A percentile compares a stretch with the other conserved stretches of the same genome.
Conservation (phyloP, 176 grass and related monocot genomes). For the Carex scoparia region DNA sequence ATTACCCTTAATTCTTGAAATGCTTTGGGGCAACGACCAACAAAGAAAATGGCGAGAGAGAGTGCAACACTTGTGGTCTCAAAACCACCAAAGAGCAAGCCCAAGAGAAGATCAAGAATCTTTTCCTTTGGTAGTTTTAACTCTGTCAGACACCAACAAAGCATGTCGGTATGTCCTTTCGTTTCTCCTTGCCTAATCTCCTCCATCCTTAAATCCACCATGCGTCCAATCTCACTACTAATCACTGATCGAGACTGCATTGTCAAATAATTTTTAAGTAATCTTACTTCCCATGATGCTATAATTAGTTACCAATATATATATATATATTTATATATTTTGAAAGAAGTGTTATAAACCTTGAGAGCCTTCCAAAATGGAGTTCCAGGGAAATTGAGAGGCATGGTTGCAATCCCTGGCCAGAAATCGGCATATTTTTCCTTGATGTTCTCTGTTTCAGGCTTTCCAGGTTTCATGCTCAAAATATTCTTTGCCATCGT, state of each 20-base stretch:
- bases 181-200: conserved; percentile 14
- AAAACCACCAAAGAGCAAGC: conserved; percentile 39
- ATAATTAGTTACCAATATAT: neutral
- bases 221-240: conserved; percentile 10
- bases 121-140: conserved; percentile 26
- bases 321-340: neutral
- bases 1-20: conserved; percentile 27
- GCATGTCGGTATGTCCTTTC: conserved; percentile 18
- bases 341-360: conserved; percentile 11
- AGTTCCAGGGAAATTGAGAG: conserved; percentile 34
- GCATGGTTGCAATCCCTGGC: conserved; percentile 27
- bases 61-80: conserved; percentile 31
- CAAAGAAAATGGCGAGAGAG: conserved; percentile 29
- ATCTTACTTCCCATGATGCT: neutral
- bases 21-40: conserved; percentile 18
- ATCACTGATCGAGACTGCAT: conserved; percentile 25
- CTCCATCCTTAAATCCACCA: conserved; percentile 24
- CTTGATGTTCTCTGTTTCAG: conserved; percentile 22
- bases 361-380: conserved; percentile 31
- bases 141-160: conserved; percentile 21
- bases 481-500: conserved; percentile 38
- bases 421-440: conserved; percentile 27
- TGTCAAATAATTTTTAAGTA: neutral
- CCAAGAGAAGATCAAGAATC: conserved; percentile 32
- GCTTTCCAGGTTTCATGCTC: conserved; percentile 21